These are phyloP conservation scores for Escallonia herrerae DNA, from an alignment of 129 eudicot species.

Conservation along the genomic window DNA sequence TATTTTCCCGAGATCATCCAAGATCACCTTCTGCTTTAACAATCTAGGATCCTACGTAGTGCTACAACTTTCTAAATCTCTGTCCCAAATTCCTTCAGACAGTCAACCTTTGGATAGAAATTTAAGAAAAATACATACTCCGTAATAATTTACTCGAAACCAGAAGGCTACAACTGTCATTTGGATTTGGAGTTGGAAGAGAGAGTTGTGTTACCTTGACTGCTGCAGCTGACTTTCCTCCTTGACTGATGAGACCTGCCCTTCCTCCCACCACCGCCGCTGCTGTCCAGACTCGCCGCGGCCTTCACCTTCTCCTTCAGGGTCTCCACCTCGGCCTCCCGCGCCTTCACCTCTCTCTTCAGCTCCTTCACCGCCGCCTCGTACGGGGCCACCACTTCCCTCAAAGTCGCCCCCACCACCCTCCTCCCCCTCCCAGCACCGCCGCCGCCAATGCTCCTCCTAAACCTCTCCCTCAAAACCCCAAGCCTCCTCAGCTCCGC, in stretches of 20 bases:
- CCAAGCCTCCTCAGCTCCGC: constrained; percentile 62
- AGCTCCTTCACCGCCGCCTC: constrained; percentile 70
- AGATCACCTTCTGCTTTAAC: too few relatives aligned
- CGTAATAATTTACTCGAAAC: too few relatives aligned
- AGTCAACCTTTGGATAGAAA: too few relatives aligned
- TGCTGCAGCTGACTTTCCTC: constrained; percentile 55
- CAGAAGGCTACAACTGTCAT: too few relatives aligned
- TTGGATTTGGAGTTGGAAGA: too few relatives aligned
- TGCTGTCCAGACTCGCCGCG: constrained; percentile 22
- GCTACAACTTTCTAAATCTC: too few relatives aligned
- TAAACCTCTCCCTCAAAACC: constrained; percentile 57
- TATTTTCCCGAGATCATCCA: too few relatives aligned
- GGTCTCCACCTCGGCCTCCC: constrained; percentile 50
- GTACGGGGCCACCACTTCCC: constrained; percentile 86
- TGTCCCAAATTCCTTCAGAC: too few relatives aligned
- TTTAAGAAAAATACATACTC: too few relatives aligned
- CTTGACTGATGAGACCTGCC: constrained; percentile 41
- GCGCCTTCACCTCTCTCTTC: constrained; percentile 53
- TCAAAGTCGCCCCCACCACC: constrained; percentile 37
- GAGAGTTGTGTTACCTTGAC: constrained; percentile 22
- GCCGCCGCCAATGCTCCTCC: constrained; percentile 27
- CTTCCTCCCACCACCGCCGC: constrained; percentile 37
- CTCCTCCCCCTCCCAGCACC: constrained; percentile 28
- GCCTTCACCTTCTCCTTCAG: constrained; percentile 47
- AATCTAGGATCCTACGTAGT: too few relatives aligned